A percentile compares a stretch with the other conserved stretches of the same genome.
phyloP scores from a whole-genome alignment of 75 land plant genomes.

The Pseudotsuga menziesii region DNA sequence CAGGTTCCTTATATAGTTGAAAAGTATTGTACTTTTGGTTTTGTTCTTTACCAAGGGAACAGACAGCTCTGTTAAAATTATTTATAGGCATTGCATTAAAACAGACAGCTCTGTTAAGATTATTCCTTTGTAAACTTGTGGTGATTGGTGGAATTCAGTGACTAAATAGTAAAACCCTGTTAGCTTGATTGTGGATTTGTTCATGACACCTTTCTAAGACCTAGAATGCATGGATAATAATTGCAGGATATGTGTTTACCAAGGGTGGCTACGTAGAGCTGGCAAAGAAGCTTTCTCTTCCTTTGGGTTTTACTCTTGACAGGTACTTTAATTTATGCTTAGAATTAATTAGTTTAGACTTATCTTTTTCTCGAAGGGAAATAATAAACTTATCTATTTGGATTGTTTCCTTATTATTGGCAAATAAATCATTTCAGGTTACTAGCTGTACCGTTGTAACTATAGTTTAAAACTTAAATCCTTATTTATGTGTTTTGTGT shows the following conservation, averaged over 20 bases:
- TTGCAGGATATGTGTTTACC: slow-evolving; percentile 85
- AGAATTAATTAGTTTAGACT: neutral
- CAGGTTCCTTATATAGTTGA: too few relatives aligned
- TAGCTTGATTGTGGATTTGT: neutral
- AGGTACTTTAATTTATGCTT: slow-evolving; percentile 39
- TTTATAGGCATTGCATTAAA: too few relatives aligned
- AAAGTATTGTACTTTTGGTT: too few relatives aligned
- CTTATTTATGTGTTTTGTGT: too few relatives aligned
- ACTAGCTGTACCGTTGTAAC: neutral
- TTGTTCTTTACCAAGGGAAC: too few relatives aligned
- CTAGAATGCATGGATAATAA: neutral
- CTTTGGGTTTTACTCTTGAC: slow-evolving; percentile 92
- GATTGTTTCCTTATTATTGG: neutral
- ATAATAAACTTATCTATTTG: neutral
- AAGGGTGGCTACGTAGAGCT: slow-evolving; percentile 97
- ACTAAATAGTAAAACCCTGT: neutral
- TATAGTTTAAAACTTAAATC: too few relatives aligned
- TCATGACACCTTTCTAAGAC: neutral
- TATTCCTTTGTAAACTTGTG: too few relatives aligned
- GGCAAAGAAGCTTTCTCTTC: slow-evolving; percentile 72
- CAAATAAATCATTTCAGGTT: neutral
- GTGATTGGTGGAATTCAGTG: neutral
- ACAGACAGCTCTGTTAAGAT: too few relatives aligned
- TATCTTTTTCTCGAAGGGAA: too few relatives aligned
- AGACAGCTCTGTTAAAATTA: too few relatives aligned